Base-by-base conservation (phyloP, 2,329 filamentous ascomycete genomes). In the Fusarium marasasianum region DNA sequence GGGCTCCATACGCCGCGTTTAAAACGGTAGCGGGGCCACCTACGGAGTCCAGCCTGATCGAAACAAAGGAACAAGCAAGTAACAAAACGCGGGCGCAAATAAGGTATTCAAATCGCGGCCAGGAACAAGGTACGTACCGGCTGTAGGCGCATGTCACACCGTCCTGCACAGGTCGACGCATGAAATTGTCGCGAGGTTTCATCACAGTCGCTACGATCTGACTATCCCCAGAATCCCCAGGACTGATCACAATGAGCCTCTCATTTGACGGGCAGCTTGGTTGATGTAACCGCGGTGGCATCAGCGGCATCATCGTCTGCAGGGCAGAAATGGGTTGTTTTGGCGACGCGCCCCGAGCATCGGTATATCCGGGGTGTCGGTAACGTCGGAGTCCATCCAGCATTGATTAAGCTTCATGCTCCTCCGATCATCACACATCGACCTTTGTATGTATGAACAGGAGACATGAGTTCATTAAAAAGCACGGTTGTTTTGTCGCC, bases 291-390 rank as follows among this genome's bases (percentile, higher is more conserved):
- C 48, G 43, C 48, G n/a, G 38, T 24, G 31, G 45, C 56, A 59
- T 55, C 56, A 57, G 48, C 37, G 38, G 43, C 33, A 69, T 44
- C 40, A n/a, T 48, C 26, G 40, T 41, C 51, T 55, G 53, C 53
- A 57, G 54, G 53, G 24, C 62, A 66, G 51, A 56, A 38, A 56
- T 59, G 35, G 24, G 38, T 55, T 48, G 37, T 69, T 47, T 63
- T 63, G 50, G 26, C 40, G 41, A 60, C 38, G 43, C 41, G 40
- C 50, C 68, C 62, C 67, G 59, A 48, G 67, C 59, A 74, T 74
- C 61, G 57, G 56, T 60, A 71, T 67, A 63, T 41, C 70, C 70
- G 61, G 70, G 53, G 48, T 41, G 51, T 73, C 70, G 70, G 71
- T 60, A 73, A 67, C 40, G 48, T 73, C 66, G 70, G 71, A 63